Evolutionary conservation across 805 yeast species (phyloP), one percentile per base, ranked within the genome.

Genomic region (Ogataea neopini): DNA sequence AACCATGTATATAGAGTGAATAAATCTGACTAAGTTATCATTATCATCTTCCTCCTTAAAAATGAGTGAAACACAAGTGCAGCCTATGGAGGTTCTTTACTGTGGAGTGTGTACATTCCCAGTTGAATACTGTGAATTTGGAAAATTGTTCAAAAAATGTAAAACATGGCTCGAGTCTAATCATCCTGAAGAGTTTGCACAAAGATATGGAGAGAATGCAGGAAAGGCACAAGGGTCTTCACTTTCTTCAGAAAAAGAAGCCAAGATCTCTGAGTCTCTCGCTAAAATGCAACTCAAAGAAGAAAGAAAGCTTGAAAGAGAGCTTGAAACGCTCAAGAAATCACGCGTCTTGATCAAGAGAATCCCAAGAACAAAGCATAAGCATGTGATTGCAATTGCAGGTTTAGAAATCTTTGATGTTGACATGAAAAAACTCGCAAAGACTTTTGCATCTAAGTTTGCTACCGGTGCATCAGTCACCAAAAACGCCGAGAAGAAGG

Each of bases 391-490:
- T 44, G 86, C 96, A 18, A 84, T 91, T 43, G 77, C 86, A 15
- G 97, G 97, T 13, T 75, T 91, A 53, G 97, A 92, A 63, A 88
- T 90, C 32, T 85, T 89, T 63, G 92, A 84, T 51, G 79, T 89
- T 51, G 97, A 91, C 63, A 78, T 88, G 80, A 91, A 91, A 73
- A 91, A 90, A 63, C 74, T 89, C 55, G 87, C 96, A 38, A 92
- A 92, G 75, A 83, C 90, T 0, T 91, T 92, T 68, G 94, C 97
- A 0, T 84, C 94, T 29, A 89, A 87, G 67, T 91, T 92, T 63
- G 98, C 98, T 11, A 91, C 97, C 7, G 98, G 98, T 43, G 92
- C 97, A 23, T 83, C 94, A 18, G 96, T 91, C 11, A 83, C 90
- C 3, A 91, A 91, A 69, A 87, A 82, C 54, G 90, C 83, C 3